A percentile compares a stretch with the other conserved stretches of the same genome.
Evolutionary conservation across 768 basidiomycete genomes (phyloP).

Genomic region (Panus rudis): DNA sequence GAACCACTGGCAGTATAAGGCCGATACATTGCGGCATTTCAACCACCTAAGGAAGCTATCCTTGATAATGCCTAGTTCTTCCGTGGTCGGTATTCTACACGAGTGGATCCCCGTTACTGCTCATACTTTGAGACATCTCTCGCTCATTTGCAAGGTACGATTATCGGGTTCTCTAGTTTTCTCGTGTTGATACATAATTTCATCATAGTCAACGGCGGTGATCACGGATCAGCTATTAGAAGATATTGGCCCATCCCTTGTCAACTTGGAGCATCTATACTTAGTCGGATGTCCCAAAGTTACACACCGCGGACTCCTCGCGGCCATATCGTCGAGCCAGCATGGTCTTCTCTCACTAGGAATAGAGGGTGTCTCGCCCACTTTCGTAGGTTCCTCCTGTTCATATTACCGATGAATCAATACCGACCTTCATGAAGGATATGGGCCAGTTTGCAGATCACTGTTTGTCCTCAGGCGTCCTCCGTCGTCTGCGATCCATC

Average conservation of each 20-base stretch:
- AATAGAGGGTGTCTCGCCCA: constrained; percentile 54
- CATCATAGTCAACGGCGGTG: constrained; percentile 43
- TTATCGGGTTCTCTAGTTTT: too few species aligned
- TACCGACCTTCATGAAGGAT: constrained; percentile 33
- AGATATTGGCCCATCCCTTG: constrained; percentile 41
- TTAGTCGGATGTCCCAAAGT: constrained; percentile 66
- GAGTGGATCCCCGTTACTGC: constrained; percentile 44
- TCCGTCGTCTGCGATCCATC: constrained; percentile 44
- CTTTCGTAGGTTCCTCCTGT: constrained; percentile 42
- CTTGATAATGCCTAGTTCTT: constrained; percentile 66
- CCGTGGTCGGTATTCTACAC: constrained; percentile 42
- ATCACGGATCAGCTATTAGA: constrained; percentile 53
- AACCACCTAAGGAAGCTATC: constrained; percentile 46
- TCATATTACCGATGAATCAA: background rate
- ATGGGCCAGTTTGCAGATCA: constrained; percentile 37
- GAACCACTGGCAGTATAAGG: constrained; percentile 45
- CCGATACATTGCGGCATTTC: constrained; percentile 43
- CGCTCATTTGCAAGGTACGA: constrained; percentile 63
- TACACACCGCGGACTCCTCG: constrained; percentile 51
- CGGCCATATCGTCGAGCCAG: constrained; percentile 38
- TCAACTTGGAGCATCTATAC: constrained; percentile 46
- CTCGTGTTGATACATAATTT: background rate
- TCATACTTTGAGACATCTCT: constrained; percentile 45
- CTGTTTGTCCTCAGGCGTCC: constrained; percentile 28
- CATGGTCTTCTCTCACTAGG: constrained; percentile 46